Base-by-base conservation (phyloP, 805 yeast genomes). In the Yamadazyma sp. region DNA sequence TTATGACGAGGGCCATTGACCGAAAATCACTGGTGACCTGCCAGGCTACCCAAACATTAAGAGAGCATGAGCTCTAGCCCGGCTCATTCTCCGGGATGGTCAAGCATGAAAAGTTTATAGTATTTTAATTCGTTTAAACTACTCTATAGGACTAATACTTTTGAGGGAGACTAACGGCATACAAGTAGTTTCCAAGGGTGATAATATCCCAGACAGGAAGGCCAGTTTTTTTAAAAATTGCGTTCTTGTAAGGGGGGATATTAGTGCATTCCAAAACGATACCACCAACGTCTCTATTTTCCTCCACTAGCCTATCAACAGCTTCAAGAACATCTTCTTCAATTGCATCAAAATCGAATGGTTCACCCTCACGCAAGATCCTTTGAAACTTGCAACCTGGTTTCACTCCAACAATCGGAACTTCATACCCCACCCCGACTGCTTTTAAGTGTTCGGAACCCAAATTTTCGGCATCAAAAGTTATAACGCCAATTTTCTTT, bases 201-300 rank as follows among this genome's bases (percentile, higher is more conserved):
- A 56, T 44, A 5, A 48, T 60, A 44, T 60, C 64, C 46, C 49
- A 60, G 3, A 60, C 60, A 1, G 65, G 64, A 11, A 55, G 32
- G 3, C 36, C 36, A 4, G 53, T 48, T n/a, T 45, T 53, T 13
- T 26, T 24, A 17, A 51, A 59, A 17, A 62, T 52, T 1, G 57
- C 59, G 28, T 46, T 49, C 10, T 62, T 47, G 32, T 42, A 52
- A n/a, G 64, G 65, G 13, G 62, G 63, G 62, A 62, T 60, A 34
- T 60, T 61, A 6, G 64, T 56, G 37, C 67, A 59, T 38, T 59
- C 66, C 37, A 60, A 48, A 7, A 60, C 61, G 37, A 60, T 47
- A 0, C 55, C 64, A 9, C 56, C 54, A 23, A 59, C 48, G 5
- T 38, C 30, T 7, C 15, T 33, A 18, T 43, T 14, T 12, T 27